Base-by-base conservation (phyloP, 768 basidiomycete species). In the Collybia mongolica region DNA sequence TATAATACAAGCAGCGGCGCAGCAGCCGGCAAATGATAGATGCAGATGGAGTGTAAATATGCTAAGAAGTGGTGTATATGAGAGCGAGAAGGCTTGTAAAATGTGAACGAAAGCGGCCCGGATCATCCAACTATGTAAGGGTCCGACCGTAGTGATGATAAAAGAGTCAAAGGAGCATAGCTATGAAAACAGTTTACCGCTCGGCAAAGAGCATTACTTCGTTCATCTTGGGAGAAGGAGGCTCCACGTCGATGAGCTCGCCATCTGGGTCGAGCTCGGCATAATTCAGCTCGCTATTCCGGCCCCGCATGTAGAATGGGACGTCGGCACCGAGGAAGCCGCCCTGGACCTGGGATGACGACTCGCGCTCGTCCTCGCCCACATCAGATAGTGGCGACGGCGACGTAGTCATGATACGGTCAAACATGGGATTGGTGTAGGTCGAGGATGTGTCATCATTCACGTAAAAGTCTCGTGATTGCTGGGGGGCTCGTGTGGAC, bases 171-270 rank as follows among this genome's bases (percentile, higher is more conserved):
- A 2, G 12, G 15, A 46, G 8, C 6, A 45, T n/a, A 17, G 15
- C 22, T 12, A 37, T 7, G 4, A 7, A 26, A 26, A 6, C 7
- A 38, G 11, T 42, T 66, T 52, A 80, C 62, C 79, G 76, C 53
- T 75, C 79, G 8, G 75, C 72, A 24, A 77, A 69, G 11, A 77
- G 53, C 60, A 73, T 67, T 23, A 65, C 46, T 50, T 78, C 77
- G 26, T 58, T 64, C 20, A 59, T 62, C 60, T 80, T 81, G 6
- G 72, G 72, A 6, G 75, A 74, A 7, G 69, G 72, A 1, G 75
- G 73, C 44, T 75, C 60, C 12, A 42, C 26, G n/a, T 57, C 41
- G 11, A 54, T 52, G 39, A 63, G 59, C 32, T 72, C 74, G 1
- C 77, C 77, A 46, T 80, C 79, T 2, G 73, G 69, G 52, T 79